These are phyloP conservation scores for Capsicum rhomboideum DNA, from an alignment of 257 asterid species.

Conservation along the genomic window DNA sequence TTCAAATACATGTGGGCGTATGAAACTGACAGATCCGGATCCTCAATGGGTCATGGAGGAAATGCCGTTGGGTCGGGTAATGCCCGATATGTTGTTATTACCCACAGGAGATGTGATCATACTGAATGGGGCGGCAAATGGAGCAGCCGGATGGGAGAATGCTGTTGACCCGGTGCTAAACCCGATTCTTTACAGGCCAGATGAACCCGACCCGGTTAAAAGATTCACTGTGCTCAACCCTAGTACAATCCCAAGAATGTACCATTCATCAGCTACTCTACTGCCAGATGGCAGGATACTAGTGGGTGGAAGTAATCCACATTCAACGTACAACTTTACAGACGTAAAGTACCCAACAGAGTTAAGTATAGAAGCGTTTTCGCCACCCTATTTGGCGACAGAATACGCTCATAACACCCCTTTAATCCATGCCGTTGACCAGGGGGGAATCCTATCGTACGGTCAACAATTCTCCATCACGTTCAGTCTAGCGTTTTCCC, in stretches of 20 bases:
- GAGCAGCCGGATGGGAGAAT: constrained; percentile 21
- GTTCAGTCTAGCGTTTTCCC: constrained; percentile 18
- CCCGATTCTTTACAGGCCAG: constrained; percentile 13
- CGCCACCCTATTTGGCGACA: constrained; percentile 52
- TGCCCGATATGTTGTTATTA: constrained; percentile 23
- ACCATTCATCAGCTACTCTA: constrained; percentile 60
- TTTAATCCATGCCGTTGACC: constrained; percentile 17
- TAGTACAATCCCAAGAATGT: constrained; percentile 43
- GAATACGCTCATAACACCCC: constrained; percentile 34
- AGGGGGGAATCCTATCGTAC: constrained; percentile 18
- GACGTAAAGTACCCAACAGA: constrained; percentile 60
- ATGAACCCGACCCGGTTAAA: constrained; percentile 5
- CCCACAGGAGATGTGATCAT: constrained; percentile 18
- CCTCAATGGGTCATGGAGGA: constrained; percentile 36
- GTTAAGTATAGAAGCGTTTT: constrained; percentile 51
- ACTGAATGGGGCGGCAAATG: constrained; percentile 15
- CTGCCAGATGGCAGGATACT: constrained; percentile 65
- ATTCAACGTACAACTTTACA: constrained; percentile 46
- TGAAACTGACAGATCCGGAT: constrained; percentile 43
- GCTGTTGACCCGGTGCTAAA: constrained; percentile 7
- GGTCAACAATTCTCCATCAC: constrained; percentile 42
- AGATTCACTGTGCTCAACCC: constrained; percentile 53
- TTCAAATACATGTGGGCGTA: constrained; percentile 56
- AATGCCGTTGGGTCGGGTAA: constrained; percentile 19
- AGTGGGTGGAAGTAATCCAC: constrained; percentile 94